Base-by-base conservation (phyloP, 2,329 filamentous ascomycete species). In the Aspergillus aculeatus region DNA sequence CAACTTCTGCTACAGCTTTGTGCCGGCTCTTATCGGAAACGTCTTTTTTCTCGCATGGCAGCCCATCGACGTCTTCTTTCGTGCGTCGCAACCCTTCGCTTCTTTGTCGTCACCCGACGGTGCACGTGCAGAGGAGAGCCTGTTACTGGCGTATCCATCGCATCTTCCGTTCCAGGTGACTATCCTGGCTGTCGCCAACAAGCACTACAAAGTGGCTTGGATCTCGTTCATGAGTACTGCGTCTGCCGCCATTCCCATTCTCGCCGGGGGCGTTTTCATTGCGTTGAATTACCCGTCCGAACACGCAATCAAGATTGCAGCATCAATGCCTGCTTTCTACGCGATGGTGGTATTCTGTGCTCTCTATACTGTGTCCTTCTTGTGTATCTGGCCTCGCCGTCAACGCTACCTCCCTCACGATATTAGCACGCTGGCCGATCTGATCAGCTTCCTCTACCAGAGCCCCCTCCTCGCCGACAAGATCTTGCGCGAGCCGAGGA, bases 1-100 rank as follows among this genome's bases (percentile, higher is more conserved):
- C 53, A 92, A 96, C 75, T 97, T 97, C 77, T 78, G 96, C 54
- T 97, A 92, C 78, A 86, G 83, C 64, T 88, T 89, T 64, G 71
- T 89, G 21, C 86, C 86, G 0, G 77, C 82, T 0, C 59, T 86
- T 3, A 81, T 88, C 47, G 86, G 82, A 1, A 84, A 81, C 56
- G 68, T 87, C 32, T 77, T 87, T 48, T 85, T 87, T 69, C 82
- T 88, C 23, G 74, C 80, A 54, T 83, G 84, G 77, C 80, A 86
- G 54, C 82, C 84, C 7, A 79, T 88, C 63, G 86, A 88, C 69
- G 80, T 84, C 63, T 83, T 84, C 58, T 81, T 86, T 68, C 84
- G 86, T 53, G 78, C 83, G 2, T 76, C 88, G 1, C 82, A 85
- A 56, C 84, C 85, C 0, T 87, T 83, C 67, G 81, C 82, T 54